Evolutionary conservation across 73 alveolate genomes (phyloP).

Genomic region (Loxodes magnus): DNA sequence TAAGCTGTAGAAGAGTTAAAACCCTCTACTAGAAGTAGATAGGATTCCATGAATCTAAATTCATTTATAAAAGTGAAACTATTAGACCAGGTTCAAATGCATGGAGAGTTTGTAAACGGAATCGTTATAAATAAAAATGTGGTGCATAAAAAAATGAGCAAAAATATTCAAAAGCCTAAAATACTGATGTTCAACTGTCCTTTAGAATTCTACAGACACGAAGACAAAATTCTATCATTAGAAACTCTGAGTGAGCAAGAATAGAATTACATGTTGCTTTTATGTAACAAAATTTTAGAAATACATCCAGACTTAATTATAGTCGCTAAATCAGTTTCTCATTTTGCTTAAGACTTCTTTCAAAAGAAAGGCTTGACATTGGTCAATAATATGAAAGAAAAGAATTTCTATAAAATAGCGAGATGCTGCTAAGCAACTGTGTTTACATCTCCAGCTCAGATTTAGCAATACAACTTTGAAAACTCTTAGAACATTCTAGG

Average conservation of each 20-base stretch:
- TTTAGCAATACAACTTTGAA: too few species aligned
- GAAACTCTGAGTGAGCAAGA: slow-evolving; percentile 32
- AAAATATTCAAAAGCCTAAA: slow-evolving; percentile 44
- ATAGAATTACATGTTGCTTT: slow-evolving; percentile 29
- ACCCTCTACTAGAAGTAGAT: slow-evolving; percentile 46
- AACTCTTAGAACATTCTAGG: too few species aligned
- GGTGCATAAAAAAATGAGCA: slow-evolving; percentile 52
- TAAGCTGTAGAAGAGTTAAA: slow-evolving; percentile 43
- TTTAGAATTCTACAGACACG: slow-evolving; percentile 19
- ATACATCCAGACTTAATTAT: slow-evolving; percentile 62
- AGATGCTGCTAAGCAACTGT: slow-evolving; percentile 10
- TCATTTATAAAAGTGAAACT: slow-evolving; percentile 51
- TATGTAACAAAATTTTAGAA: slow-evolving; percentile 31
- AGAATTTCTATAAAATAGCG: slow-evolving; percentile 11
- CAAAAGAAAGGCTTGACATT: slow-evolving; percentile 38
- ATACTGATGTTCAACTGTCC: slow-evolving; percentile 36
- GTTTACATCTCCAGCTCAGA: too few species aligned
- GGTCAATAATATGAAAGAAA: slow-evolving; percentile 22
- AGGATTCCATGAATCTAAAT: slow-evolving; percentile 67
- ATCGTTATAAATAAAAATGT: slow-evolving; percentile 44
- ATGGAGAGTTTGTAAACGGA: slow-evolving; percentile 40
- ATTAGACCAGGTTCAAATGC: slow-evolving; percentile 25
- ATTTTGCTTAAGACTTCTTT: slow-evolving; percentile 24
- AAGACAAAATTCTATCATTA: slow-evolving; percentile 20
- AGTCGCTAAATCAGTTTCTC: slow-evolving; percentile 50